These are phyloP conservation scores for Akanthomyces muscarius DNA, from an alignment of 2,329 filamentous ascomycete species.

Conservation along the genomic window DNA sequence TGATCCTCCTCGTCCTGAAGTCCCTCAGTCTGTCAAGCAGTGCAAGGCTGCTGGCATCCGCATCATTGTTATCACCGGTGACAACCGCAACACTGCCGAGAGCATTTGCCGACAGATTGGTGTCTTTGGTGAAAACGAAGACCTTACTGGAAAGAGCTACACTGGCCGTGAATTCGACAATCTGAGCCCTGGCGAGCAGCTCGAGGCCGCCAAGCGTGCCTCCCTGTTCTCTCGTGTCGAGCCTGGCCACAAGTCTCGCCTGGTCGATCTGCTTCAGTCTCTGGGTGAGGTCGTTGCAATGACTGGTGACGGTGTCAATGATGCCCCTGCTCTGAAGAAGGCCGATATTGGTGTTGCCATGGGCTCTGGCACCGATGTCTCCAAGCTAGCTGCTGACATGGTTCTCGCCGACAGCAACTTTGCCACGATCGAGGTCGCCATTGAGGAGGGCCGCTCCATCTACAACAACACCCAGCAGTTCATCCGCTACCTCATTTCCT, in stretches of 20 bases:
- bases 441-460: constrained; percentile 95
- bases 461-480: constrained; percentile 99
- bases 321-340: constrained; percentile 96
- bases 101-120: constrained; percentile 97
- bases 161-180: constrained; percentile 94
- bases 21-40: constrained; percentile 77
- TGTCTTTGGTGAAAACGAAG: constrained; percentile 76
- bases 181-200: constrained; percentile 71
- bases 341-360: constrained; percentile 98
- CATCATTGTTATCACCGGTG: constrained; percentile 95
- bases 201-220: constrained; percentile 78
- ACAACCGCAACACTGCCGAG: constrained; percentile 96
- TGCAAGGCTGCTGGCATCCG: constrained; percentile 93
- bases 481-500: constrained; percentile 97
- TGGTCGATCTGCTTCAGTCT: constrained; percentile 93
- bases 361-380: constrained; percentile 96
- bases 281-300: constrained; percentile 94
- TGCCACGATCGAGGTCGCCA: constrained; percentile 90
- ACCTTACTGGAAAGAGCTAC: constrained; percentile 86
- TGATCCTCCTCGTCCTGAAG: constrained; percentile 91
- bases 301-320: constrained; percentile 98
- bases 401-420: constrained; percentile 98
- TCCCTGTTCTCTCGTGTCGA: constrained; percentile 96
- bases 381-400: constrained; percentile 96
- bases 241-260: constrained; percentile 92